A percentile compares a stretch with the other conserved stretches of the same genome.
These are phyloP conservation scores for Curvularia verruculosa DNA, from an alignment of 2,329 filamentous ascomycete species.

Conservation along the genomic window DNA sequence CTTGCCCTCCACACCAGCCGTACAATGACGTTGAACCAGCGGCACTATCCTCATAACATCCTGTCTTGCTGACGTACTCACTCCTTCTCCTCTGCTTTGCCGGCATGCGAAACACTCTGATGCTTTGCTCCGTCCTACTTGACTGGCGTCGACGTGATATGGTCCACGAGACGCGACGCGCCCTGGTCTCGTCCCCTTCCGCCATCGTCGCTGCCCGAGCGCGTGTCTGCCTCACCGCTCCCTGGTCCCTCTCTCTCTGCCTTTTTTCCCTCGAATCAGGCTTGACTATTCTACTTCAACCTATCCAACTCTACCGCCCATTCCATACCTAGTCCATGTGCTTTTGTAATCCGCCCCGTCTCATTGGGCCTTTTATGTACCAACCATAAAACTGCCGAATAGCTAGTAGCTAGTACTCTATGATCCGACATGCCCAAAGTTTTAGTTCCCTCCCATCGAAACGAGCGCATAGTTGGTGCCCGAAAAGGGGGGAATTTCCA, in stretches of 20 bases:
- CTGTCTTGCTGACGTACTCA: conserved; percentile 6
- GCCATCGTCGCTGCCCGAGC: neutral
- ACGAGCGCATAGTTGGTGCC: too few relatives aligned
- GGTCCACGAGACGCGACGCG: neutral
- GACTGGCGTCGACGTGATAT: neutral
- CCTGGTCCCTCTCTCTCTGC: neutral
- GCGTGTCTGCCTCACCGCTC: neutral
- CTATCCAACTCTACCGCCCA: too few relatives aligned
- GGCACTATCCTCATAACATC: neutral
- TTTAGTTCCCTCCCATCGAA: too few relatives aligned
- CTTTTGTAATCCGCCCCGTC: too few relatives aligned
- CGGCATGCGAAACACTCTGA: neutral
- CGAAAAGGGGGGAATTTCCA: too few relatives aligned
- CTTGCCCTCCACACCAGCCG: neutral
- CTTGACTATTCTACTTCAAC: neutral
- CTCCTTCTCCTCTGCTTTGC: neutral
- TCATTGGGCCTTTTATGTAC: too few relatives aligned
- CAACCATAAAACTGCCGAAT: too few relatives aligned
- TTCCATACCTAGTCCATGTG: too few relatives aligned
- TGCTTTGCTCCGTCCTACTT: neutral
- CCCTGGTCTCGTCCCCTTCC: neutral
- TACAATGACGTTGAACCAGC: neutral
- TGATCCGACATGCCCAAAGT: too few relatives aligned
- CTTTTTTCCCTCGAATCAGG: neutral
- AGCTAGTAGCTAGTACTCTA: too few relatives aligned